Conservation (phyloP, 2,329 filamentous ascomycete genomes). For the Fusarium multiceps region DNA sequence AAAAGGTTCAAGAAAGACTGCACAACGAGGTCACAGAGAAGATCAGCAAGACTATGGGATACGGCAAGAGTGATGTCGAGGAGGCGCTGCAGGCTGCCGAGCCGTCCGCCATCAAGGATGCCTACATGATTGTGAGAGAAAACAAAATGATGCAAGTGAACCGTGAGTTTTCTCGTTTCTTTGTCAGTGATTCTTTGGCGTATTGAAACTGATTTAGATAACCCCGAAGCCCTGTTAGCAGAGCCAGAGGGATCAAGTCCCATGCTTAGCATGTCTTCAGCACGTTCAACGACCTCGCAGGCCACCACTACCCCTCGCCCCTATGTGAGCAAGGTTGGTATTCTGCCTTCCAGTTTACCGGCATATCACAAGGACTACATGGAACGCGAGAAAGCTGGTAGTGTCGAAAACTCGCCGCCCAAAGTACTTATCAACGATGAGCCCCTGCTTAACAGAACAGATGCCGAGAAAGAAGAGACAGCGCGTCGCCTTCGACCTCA, state of each 20-base stretch:
- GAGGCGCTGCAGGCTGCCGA: constrained; percentile 92
- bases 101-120: constrained; percentile 98
- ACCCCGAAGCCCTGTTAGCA: constrained; percentile 49
- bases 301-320: constrained; percentile 62
- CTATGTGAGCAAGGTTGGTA: constrained; percentile 86
- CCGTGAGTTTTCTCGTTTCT: constrained; percentile 68
- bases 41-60: constrained; percentile 98
- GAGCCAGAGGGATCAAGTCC: constrained; percentile 59
- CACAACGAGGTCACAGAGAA: constrained; percentile 94
- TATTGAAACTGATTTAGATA: constrained; percentile 50
- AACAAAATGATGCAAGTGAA: constrained; percentile 97
- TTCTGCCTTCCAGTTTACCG: constrained; percentile 90
- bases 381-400: constrained; percentile 72
- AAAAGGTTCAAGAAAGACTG: constrained; percentile 85
- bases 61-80: constrained; percentile 92
- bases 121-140: constrained; percentile 96
- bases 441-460: constrained; percentile 63
- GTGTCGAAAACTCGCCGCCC: constrained; percentile 56
- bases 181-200: constrained; percentile 16
- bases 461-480: constrained; percentile 84
- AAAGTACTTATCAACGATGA: constrained; percentile 61
- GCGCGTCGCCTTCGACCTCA: constrained; percentile 87
- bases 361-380: constrained; percentile 92
- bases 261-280: constrained; percentile 65
- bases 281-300: constrained; percentile 64